Conservation (phyloP, 768 basidiomycete species). For the Lanmaoa rubissima region DNA sequence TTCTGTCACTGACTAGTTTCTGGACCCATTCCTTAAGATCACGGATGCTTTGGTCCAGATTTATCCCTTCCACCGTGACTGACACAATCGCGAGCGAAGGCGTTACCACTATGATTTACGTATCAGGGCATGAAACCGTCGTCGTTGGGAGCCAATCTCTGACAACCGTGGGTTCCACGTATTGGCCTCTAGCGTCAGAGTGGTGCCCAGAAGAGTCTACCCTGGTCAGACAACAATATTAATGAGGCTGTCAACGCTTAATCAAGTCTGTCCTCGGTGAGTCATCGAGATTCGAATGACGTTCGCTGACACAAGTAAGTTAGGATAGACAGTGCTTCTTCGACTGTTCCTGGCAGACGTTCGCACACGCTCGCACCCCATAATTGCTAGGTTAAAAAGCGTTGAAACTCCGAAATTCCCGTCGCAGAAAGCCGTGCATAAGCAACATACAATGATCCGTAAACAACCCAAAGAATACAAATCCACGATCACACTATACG, state of each 20-base stretch:
- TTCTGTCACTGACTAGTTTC: background rate
- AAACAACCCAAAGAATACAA: conserved; percentile 24
- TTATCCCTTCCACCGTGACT: background rate
- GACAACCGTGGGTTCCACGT: conserved; percentile 13
- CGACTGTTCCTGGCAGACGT: conserved; percentile 2
- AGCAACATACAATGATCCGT: conserved; percentile 17
- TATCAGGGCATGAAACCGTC: background rate
- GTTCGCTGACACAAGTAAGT: conserved; percentile 3
- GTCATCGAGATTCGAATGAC: conserved; percentile 18
- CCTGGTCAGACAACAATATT: conserved; percentile 6
- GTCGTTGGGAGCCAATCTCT: background rate
- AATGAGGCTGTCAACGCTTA: background rate
- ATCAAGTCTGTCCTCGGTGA: conserved; percentile 14
- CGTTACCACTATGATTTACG: background rate
- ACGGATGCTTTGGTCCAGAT: background rate
- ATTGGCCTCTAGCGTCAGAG: background rate
- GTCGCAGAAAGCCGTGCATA: conserved; percentile 7
- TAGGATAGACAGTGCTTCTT: background rate
- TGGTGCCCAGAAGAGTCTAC: background rate
- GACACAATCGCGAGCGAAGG: background rate
- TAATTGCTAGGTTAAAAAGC: conserved; percentile 20
- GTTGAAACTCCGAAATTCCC: conserved; percentile 15
- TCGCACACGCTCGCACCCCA: conserved; percentile 6
- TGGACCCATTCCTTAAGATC: background rate
- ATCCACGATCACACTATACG: conserved; percentile 13